Base-by-base conservation (phyloP, 495 filamentous ascomycete species). In the Penicillium paxilli region DNA sequence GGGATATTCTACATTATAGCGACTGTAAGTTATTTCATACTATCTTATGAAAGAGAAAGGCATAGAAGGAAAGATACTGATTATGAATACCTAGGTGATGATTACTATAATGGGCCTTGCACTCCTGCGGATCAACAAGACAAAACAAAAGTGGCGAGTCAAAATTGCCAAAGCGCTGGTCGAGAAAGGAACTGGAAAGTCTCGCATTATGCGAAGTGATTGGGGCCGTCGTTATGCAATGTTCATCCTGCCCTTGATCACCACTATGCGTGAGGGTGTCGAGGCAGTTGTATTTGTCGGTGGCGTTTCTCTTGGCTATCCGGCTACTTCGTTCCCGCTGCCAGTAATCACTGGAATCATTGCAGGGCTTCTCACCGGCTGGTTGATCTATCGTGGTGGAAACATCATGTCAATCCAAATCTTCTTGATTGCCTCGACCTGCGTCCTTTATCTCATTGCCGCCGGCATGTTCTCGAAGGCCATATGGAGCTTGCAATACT, bases 241-340 rank as follows among this genome's bases (percentile, higher is more conserved):
- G 86, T 93, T 94, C 66, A 62, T 86, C 17, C 71, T 94, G 22
- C 90, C 90, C 0, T 92, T 94, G 60, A 79, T 93, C 65, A 96
- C 90, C 0, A 84, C 91, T 16, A 73, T 94, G 5, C 75, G 90
- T 19, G 90, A 96, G 68, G 90, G 90, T 19, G 78, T 93, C 17
- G 91, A 96, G 59, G 88, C 85, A 3, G 83, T 92, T 23, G 82
- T 92, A 28, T 96, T 90, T 69, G 81, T 94, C 51, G 88, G 88
- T 21, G 90, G 90, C 20, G 90, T 96, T 5, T 82, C 86, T 2
- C 80, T 93, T 40, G 80, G 83, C 14, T 73, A 87, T 11, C 90
- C 90, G 4, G 35, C 35, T 0, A 38, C 76, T 5, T 75, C 90
- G 0, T 87, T 95, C 44, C 90, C 90, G 1, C 67, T 96, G 19